A percentile compares a stretch with the other conserved stretches of the same genome.
Evolutionary conservation across 1,284 basidiomycete species (phyloP).

Genomic region (Taiwanofungus camphoratus): DNA sequence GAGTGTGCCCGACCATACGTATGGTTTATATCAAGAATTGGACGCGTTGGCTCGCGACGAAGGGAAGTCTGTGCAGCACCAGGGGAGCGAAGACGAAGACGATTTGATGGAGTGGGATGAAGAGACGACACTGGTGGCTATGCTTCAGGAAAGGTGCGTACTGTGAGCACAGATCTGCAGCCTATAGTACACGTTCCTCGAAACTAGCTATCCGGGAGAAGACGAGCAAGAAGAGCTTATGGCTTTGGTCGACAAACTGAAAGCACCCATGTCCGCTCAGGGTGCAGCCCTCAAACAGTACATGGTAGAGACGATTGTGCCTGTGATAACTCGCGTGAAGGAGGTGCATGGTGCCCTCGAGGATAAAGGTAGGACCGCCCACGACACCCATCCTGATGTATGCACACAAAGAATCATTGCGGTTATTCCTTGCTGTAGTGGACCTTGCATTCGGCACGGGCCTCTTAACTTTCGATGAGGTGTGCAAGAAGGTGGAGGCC

Average conservation of each 20-base stretch:
- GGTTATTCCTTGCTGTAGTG: slow-evolving; percentile 20
- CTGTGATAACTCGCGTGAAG: slow-evolving; percentile 45
- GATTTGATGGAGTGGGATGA: slow-evolving; percentile 48
- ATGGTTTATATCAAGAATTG: slow-evolving; percentile 14
- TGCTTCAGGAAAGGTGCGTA: slow-evolving; percentile 41
- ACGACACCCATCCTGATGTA: background rate
- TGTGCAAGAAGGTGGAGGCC: slow-evolving; percentile 45
- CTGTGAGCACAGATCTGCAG: background rate
- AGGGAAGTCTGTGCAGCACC: slow-evolving; percentile 8
- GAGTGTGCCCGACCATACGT: slow-evolving; percentile 6
- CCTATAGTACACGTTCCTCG: slow-evolving; percentile 7
- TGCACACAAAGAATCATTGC: slow-evolving; percentile 4
- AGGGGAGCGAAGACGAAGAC: slow-evolving; percentile 22
- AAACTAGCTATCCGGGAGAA: slow-evolving; percentile 9
- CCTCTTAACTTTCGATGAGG: slow-evolving; percentile 45
- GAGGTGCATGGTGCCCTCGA: slow-evolving; percentile 37
- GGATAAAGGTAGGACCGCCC: slow-evolving; percentile 26
- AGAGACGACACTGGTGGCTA: slow-evolving; percentile 47
- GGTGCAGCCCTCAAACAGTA: slow-evolving; percentile 40
- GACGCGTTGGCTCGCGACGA: slow-evolving; percentile 14
- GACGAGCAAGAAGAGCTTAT: slow-evolving; percentile 32
- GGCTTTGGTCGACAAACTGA: slow-evolving; percentile 41
- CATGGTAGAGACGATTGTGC: slow-evolving; percentile 45
- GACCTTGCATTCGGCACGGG: slow-evolving; percentile 43
- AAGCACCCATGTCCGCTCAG: slow-evolving; percentile 39